Evolutionary conservation across 148 eudicot genomes (phyloP).

Genomic region (Camellia granthamiana): DNA sequence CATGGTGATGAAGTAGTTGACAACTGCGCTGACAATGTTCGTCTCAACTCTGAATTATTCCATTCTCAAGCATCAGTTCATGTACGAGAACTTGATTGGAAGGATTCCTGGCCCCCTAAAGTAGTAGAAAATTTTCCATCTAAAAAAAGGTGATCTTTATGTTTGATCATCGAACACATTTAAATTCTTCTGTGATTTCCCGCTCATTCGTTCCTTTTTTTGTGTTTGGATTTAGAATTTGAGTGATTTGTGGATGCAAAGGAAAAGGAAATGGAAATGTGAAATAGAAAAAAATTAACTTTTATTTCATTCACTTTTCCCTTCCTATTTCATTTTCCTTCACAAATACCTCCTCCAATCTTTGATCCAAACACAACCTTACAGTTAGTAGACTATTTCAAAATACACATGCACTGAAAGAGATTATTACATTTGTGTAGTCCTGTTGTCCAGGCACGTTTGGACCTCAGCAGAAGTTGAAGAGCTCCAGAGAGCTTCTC

Average conservation of each 20-base stretch:
- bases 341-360: no score
- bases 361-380: neutral
- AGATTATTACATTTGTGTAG: constrained; percentile 8
- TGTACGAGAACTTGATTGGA: constrained; percentile 98
- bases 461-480: constrained; percentile 71
- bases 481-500: constrained; percentile 55
- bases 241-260: no score
- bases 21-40: constrained; percentile 71
- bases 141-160: constrained; percentile 29
- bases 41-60: constrained; percentile 52
- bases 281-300: no score
- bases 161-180: neutral
- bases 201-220: no score
- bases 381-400: neutral
- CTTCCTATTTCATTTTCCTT: no score
- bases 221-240: neutral
- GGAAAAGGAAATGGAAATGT: no score
- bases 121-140: constrained; percentile 20
- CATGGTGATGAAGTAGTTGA: constrained; percentile 64
- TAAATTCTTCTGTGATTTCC: neutral
- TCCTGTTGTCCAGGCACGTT: constrained; percentile 43
- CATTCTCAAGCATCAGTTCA: constrained; percentile 49
- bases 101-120: constrained; percentile 67
- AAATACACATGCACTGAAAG: neutral
- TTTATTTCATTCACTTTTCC: no score